Percentiles rank a stretch among this genome's conserved stretches.
Evolutionary conservation across 352 stramenopile genomes (phyloP).

Genomic region (Globisporangium spinosum): DNA sequence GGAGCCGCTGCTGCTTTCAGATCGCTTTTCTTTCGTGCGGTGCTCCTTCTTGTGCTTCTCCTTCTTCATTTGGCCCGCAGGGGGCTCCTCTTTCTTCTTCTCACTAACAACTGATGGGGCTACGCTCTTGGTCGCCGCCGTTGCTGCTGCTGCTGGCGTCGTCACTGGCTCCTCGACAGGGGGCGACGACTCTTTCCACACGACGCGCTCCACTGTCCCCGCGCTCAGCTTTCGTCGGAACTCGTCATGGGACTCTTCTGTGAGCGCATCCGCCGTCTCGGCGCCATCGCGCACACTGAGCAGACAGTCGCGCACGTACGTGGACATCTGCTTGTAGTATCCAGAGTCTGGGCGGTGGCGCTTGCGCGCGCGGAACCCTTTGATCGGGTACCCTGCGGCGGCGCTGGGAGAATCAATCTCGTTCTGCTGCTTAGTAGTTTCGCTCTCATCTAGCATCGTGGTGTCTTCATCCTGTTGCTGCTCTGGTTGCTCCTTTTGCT

Average conservation of each 20-base stretch:
- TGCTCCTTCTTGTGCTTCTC: slow-evolving; percentile 23
- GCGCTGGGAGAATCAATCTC: slow-evolving; percentile 4
- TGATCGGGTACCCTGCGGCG: slow-evolving; percentile 53
- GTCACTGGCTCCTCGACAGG: slow-evolving; percentile 20
- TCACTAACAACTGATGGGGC: not conserved
- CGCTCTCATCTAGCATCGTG: slow-evolving; percentile 13
- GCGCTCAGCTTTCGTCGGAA: slow-evolving; percentile 66
- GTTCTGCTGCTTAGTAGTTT: slow-evolving; percentile 12
- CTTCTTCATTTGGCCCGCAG: slow-evolving; percentile 23
- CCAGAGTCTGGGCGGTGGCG: slow-evolving; percentile 75
- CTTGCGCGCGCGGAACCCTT: slow-evolving; percentile 69
- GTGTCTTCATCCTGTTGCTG: not conserved
- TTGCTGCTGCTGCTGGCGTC: not conserved
- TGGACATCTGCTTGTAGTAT: slow-evolving; percentile 86
- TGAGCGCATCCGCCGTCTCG: slow-evolving; percentile 39
- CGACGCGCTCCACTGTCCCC: slow-evolving; percentile 69
- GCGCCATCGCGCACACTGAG: slow-evolving; percentile 66
- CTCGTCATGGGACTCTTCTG: slow-evolving; percentile 57
- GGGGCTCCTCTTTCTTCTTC: slow-evolving; percentile 12
- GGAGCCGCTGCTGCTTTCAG: slow-evolving; percentile 4
- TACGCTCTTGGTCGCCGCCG: slow-evolving; percentile 20
- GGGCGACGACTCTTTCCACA: slow-evolving; percentile 56
- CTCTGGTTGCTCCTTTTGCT: not conserved
- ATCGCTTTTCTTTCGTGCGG: slow-evolving; percentile 16
- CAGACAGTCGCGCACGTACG: slow-evolving; percentile 77